These are phyloP conservation scores for Suillus subalutaceus DNA, from an alignment of 768 basidiomycete species.

Conservation along the genomic window DNA sequence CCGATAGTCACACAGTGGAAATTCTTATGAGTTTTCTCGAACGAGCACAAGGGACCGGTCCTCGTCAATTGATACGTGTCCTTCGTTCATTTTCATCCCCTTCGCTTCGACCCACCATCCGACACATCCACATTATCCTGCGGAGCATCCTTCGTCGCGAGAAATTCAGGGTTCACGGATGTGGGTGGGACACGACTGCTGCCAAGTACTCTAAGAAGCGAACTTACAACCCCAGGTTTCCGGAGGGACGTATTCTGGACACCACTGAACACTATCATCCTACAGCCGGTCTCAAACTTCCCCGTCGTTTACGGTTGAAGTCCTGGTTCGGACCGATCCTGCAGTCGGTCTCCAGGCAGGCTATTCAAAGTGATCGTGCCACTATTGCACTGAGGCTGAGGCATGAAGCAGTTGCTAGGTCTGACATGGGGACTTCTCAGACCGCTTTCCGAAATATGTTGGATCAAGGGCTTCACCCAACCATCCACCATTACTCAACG, in stretches of 20 bases:
- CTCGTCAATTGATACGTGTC: constrained; percentile 49
- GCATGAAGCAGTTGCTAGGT: constrained; percentile 57
- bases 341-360: constrained; percentile 48
- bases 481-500: constrained; percentile 70
- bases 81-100: constrained; percentile 49
- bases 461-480: constrained; percentile 70
- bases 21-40: constrained; percentile 57
- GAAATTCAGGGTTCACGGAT: constrained; percentile 44
- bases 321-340: constrained; percentile 44
- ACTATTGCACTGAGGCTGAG: constrained; percentile 65
- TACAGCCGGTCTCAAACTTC: constrained; percentile 45
- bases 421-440: constrained; percentile 54
- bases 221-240: constrained; percentile 18
- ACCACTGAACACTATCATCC: constrained; percentile 48
- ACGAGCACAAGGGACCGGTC: constrained; percentile 43
- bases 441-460: constrained; percentile 61
- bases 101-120: constrained; percentile 49
- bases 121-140: constrained; percentile 60
- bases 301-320: constrained; percentile 33
- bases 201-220: constrained; percentile 40
- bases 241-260: constrained; percentile 18
- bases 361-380: constrained; percentile 56
- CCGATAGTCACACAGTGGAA: constrained; percentile 57
- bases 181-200: constrained; percentile 50
- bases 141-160: constrained; percentile 55